Evolutionary conservation across 2,329 filamentous ascomycete species (phyloP).

Genomic region (Zymoseptoria pseudotritici): DNA sequence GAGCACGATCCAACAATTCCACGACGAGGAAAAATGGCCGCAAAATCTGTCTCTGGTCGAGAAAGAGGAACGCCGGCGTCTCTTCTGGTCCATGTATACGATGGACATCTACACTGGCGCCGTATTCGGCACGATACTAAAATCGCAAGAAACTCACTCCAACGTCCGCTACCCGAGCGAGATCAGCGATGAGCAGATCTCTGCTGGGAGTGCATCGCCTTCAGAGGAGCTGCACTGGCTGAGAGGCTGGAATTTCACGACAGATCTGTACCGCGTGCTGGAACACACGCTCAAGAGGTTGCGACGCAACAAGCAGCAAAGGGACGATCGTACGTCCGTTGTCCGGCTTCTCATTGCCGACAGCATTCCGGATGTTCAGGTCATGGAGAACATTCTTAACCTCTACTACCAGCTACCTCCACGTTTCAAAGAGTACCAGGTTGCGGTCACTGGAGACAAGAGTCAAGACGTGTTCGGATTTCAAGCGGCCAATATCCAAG

Average conservation of each 20-base stretch:
- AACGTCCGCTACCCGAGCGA: slow-evolving; percentile 44
- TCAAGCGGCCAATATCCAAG: slow-evolving; percentile 45
- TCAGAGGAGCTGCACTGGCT: slow-evolving; percentile 39
- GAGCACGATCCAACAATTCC: slow-evolving; percentile 42
- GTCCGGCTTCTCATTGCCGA: slow-evolving; percentile 22
- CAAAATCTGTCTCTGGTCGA: slow-evolving; percentile 39
- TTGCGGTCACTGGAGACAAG: slow-evolving; percentile 27
- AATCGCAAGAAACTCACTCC: slow-evolving; percentile 40
- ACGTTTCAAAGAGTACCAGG: slow-evolving; percentile 25
- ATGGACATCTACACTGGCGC: slow-evolving; percentile 49
- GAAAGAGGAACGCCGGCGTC: slow-evolving; percentile 41
- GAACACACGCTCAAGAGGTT: slow-evolving; percentile 41
- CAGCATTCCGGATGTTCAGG: slow-evolving; percentile 19
- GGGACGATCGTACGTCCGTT: slow-evolving; percentile 19
- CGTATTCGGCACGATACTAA: slow-evolving; percentile 44
- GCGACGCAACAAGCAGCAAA: slow-evolving; percentile 13
- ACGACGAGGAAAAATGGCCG: slow-evolving; percentile 50
- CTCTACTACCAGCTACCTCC: slow-evolving; percentile 26
- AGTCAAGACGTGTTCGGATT: slow-evolving; percentile 39
- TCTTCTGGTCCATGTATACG: slow-evolving; percentile 53
- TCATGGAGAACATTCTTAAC: slow-evolving; percentile 23
- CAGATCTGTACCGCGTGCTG: slow-evolving; percentile 49
- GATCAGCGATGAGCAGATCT: slow-evolving; percentile 41
- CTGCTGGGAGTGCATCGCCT: slow-evolving; percentile 17
- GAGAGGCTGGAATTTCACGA: slow-evolving; percentile 51